These are phyloP conservation scores for Podila horticola DNA, from an alignment of 192 early-diverging fungal species.

Conservation along the genomic window DNA sequence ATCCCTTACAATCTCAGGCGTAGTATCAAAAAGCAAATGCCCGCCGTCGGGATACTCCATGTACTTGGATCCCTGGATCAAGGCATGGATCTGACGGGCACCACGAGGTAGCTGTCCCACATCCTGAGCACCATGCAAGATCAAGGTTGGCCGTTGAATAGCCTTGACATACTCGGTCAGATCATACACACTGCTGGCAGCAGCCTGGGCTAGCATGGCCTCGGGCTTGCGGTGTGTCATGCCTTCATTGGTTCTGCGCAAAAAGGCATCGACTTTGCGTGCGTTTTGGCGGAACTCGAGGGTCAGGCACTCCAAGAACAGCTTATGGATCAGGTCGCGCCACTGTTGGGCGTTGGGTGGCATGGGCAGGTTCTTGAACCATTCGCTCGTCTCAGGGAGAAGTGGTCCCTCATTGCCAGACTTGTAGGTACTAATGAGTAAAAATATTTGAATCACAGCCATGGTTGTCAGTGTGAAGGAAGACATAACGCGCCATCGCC, in stretches of 20 bases:
- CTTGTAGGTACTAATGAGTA: not conserved
- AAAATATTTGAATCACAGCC: no score
- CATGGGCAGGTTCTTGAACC: not conserved
- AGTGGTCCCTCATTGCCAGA: not conserved
- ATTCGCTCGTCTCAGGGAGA: not conserved
- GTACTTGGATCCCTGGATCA: conserved; percentile 3
- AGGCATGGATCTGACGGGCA: not conserved
- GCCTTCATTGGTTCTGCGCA: not conserved
- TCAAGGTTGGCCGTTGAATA: not conserved
- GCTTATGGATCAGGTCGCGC: conserved; percentile 3
- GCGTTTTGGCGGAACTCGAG: not conserved
- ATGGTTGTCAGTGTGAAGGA: no score
- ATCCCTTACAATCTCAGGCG: conserved; percentile 1
- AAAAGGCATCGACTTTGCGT: not conserved
- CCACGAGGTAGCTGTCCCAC: not conserved
- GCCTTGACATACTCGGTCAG: conserved; percentile 1
- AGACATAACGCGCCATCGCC: no score
- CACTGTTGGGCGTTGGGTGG: not conserved
- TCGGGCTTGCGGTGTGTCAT: not conserved
- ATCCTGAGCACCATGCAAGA: not conserved
- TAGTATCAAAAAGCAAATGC: conserved; percentile 7
- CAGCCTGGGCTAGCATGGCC: not conserved
- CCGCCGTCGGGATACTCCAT: conserved; percentile 4
- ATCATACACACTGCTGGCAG: not conserved
- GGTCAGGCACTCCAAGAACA: not conserved